phyloP scores from a whole-genome alignment of 2,329 filamentous ascomycete species.

The Verticillium tricorpus region DNA sequence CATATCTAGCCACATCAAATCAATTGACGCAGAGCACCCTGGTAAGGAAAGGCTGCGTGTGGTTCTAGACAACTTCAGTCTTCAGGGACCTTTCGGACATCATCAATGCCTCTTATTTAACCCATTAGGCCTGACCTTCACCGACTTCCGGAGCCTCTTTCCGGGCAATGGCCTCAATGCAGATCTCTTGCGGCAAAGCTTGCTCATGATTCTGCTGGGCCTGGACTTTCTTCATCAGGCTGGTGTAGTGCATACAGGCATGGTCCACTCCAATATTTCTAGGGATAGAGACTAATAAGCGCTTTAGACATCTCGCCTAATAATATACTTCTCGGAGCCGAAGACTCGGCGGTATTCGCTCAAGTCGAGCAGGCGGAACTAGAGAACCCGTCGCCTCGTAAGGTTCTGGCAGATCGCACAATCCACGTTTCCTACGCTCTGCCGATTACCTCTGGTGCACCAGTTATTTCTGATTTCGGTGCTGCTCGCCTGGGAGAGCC shows the following conservation, averaged over 20 bases:
- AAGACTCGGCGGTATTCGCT: conserved; percentile 10
- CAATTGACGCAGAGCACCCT: conserved; percentile 5
- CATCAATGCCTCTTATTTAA: conserved; percentile 7
- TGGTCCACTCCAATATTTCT: not conserved
- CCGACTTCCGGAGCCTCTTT: conserved; percentile 9
- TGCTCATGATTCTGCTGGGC: not conserved
- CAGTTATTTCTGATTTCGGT: conserved; percentile 26
- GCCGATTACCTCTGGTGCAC: conserved; percentile 15
- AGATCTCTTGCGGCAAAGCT: not conserved
- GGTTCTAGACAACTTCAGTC: conserved; percentile 4
- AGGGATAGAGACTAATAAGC: too few relatives aligned
- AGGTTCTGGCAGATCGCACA: conserved; percentile 19
- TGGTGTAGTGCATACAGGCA: conserved; percentile 10
- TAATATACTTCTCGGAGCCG: conserved; percentile 18
- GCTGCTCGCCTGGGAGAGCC: conserved; percentile 19
- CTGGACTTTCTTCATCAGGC: conserved; percentile 10
- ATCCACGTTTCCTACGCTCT: conserved; percentile 22
- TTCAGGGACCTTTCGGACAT: not conserved
- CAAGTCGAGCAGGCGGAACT: conserved; percentile 11
- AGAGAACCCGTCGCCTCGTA: conserved; percentile 17
- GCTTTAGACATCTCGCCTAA: conserved; percentile 17
- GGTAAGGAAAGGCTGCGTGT: conserved; percentile 1
- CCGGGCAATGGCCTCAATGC: conserved; percentile 5
- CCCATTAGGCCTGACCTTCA: conserved; percentile 8
- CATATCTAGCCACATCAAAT: conserved; percentile 1